These are phyloP conservation scores for Amauroascus verrucosus DNA, from an alignment of 2,329 filamentous ascomycete species.

Conservation along the genomic window DNA sequence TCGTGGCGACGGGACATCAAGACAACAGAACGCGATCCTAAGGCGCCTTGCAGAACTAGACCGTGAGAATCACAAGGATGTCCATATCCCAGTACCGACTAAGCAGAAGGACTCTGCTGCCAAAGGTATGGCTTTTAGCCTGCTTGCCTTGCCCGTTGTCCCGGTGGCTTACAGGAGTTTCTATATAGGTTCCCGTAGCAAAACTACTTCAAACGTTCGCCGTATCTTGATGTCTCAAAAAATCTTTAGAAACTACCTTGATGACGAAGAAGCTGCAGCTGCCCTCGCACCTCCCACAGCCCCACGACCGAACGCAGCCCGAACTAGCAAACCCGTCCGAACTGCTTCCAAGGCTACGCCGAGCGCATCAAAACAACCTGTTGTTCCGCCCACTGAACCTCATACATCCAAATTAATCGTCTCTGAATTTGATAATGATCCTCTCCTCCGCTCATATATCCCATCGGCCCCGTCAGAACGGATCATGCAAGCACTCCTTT, in stretches of 20 bases:
- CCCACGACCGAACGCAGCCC: constrained; percentile 17
- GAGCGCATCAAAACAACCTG: constrained; percentile 3
- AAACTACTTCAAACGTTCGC: constrained; percentile 39
- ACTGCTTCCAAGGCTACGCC: not conserved
- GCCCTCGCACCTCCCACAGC: constrained; percentile 17
- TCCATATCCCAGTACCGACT: constrained; percentile 57
- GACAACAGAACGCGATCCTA: constrained; percentile 70
- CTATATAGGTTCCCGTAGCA: constrained; percentile 23
- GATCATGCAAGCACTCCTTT: constrained; percentile 36
- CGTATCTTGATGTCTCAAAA: constrained; percentile 41
- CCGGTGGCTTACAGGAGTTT: not conserved
- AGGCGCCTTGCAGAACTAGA: constrained; percentile 76
- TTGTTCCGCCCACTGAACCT: constrained; percentile 1
- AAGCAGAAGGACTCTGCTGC: constrained; percentile 39
- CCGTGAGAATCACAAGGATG: constrained; percentile 64
- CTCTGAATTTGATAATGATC: constrained; percentile 33
- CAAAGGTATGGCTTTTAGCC: constrained; percentile 25
- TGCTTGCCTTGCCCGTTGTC: not conserved
- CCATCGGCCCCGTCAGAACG: constrained; percentile 36
- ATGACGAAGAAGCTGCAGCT: constrained; percentile 40
- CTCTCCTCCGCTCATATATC: constrained; percentile 34
- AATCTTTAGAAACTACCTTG: constrained; percentile 42
- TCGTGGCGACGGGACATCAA: constrained; percentile 60
- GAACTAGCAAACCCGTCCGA: constrained; percentile 18
- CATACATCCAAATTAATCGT: constrained; percentile 23